Evolutionary conservation across 139 green algal species (phyloP).

Genomic region (Chlamydomonas applanata): DNA sequence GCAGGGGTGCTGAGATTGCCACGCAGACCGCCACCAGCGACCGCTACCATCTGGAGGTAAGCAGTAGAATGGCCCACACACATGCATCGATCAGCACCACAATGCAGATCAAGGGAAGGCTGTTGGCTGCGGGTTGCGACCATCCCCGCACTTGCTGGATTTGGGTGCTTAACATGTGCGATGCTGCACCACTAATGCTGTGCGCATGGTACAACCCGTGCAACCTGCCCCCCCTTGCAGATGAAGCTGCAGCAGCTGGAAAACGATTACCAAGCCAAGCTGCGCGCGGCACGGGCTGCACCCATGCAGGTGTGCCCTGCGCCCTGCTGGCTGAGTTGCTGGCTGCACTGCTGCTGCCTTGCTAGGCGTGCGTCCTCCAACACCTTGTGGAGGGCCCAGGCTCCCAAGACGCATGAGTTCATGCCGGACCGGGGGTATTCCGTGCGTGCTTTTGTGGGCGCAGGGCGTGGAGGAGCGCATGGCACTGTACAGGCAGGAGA

Average conservation of each 20-base stretch:
- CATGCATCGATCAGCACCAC: not conserved
- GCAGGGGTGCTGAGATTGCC: constrained; percentile 18
- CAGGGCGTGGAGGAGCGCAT: constrained; percentile 47
- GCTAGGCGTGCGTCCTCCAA: too few relatives aligned
- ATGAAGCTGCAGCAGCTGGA: constrained; percentile 43
- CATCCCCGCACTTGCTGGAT: too few relatives aligned
- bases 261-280: constrained; percentile 28
- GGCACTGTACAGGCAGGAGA: constrained; percentile 42
- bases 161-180: too few relatives aligned
- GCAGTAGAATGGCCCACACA: not conserved
- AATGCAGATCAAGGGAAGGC: not conserved
- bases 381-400: too few relatives aligned
- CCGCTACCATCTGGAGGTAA: constrained; percentile 35
- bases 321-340: too few relatives aligned
- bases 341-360: too few relatives aligned
- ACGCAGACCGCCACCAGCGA: constrained; percentile 29
- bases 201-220: too few relatives aligned
- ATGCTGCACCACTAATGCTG: too few relatives aligned
- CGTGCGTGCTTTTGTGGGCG: not conserved
- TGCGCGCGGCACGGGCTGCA: constrained; percentile 10
- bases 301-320: not conserved
- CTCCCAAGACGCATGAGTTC: too few relatives aligned
- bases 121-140: too few relatives aligned
- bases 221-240: not conserved
- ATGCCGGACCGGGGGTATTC: too few relatives aligned